These are phyloP conservation scores for Echeveria elegans DNA, from an alignment of 164 flowering plant genomes.

Conservation along the genomic window DNA sequence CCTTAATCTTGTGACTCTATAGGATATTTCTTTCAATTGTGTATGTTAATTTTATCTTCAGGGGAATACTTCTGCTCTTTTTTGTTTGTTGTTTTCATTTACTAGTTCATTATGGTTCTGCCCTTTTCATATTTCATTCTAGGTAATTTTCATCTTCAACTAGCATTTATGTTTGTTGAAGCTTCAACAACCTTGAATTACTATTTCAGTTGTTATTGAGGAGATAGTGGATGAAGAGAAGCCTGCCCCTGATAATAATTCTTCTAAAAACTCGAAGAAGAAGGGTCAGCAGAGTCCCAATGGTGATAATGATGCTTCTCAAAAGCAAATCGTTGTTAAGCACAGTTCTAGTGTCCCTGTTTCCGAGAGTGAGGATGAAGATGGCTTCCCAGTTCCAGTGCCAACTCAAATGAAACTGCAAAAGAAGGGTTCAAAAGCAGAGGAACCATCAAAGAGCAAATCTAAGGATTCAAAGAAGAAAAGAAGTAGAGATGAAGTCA, in stretches of 20 bases:
- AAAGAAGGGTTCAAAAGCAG: slow-evolving; percentile 13
- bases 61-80: neutral
- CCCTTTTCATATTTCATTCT: neutral
- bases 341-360: slow-evolving; percentile 16
- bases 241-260: slow-evolving; percentile 27
- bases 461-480: slow-evolving; percentile 26
- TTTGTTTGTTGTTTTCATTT: neutral
- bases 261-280: slow-evolving; percentile 22
- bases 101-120: neutral
- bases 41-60: no score
- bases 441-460: slow-evolving; percentile 13
- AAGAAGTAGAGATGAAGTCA: slow-evolving; percentile 22
- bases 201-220: slow-evolving; percentile 64
- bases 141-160: no score
- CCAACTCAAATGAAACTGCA: slow-evolving; percentile 15
- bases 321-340: slow-evolving; percentile 38
- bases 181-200: neutral
- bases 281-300: slow-evolving; percentile 23
- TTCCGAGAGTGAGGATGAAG: slow-evolving; percentile 91
- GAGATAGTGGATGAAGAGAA: slow-evolving; percentile 77
- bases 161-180: neutral
- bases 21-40: no score
- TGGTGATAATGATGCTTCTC: slow-evolving; percentile 21
- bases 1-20: no score
- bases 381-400: slow-evolving; percentile 64